A percentile compares a stretch with the other conserved stretches of the same genome.
These are phyloP conservation scores for Myotisia sp. DNA, from an alignment of 2,329 filamentous ascomycete species.

Conservation along the genomic window DNA sequence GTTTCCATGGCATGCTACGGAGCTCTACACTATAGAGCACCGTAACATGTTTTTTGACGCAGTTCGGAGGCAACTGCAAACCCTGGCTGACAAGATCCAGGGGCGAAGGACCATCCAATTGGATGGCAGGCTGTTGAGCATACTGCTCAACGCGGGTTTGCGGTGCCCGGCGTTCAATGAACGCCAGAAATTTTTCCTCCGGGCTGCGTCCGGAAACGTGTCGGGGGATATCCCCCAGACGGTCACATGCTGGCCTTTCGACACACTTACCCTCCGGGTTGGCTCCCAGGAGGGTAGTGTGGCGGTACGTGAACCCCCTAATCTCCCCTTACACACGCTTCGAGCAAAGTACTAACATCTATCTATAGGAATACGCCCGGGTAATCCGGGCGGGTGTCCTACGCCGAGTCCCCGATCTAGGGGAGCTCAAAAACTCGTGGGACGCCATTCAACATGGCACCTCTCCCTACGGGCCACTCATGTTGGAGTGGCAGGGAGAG, in stretches of 20 bases:
- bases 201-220: conserved; percentile 17
- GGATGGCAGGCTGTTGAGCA: conserved; percentile 24
- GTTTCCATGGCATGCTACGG: conserved; percentile 38
- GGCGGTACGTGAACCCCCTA: conserved; percentile 15
- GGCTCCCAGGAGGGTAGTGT: conserved; percentile 14
- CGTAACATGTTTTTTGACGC: conserved; percentile 34
- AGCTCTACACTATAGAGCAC: conserved; percentile 34
- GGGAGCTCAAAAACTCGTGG: conserved; percentile 11
- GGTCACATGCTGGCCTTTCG: conserved; percentile 28
- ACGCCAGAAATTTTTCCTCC: conserved; percentile 28
- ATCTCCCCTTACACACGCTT: background rate
- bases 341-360: background rate
- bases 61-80: conserved; percentile 31
- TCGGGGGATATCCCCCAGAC: conserved; percentile 15
- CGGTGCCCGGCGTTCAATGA: conserved; percentile 32
- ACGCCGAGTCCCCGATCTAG: conserved; percentile 5
- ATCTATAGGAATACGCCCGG: conserved; percentile 11
- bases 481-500: conserved; percentile 10
- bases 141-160: conserved; percentile 28
- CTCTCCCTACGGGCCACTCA: conserved; percentile 12
- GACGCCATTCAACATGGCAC: conserved; percentile 6
- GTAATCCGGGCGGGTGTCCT: conserved; percentile 8
- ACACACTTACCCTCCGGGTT: conserved; percentile 20
- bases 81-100: conserved; percentile 53
- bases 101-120: conserved; percentile 24